Conservation (phyloP, 352 stramenopile species). For the Pythium diclinum region DNA sequence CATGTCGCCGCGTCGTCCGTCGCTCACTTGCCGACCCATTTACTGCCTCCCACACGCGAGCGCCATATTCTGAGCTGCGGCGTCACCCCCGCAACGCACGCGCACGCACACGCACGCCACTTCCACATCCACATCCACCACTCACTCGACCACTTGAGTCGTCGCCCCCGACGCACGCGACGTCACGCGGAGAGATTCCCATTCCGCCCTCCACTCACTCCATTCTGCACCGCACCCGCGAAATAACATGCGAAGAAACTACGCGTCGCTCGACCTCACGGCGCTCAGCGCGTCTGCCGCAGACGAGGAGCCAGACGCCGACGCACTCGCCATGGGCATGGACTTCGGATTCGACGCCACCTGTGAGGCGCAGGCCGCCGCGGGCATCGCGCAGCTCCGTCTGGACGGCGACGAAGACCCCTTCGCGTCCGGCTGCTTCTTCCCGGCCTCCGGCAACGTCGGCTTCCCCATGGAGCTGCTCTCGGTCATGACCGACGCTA, state of each 20-base stretch:
- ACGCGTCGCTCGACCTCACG: conserved; percentile 24
- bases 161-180: conserved; percentile 2
- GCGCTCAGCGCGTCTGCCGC: conserved; percentile 10
- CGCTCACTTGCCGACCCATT: conserved; percentile 5
- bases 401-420: conserved; percentile 15
- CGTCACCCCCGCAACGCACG: no score
- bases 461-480: conserved; percentile 24
- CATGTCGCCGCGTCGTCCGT: conserved; percentile 22
- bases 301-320: conserved; percentile 1
- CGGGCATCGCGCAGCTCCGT: conserved; percentile 17
- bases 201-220: not conserved
- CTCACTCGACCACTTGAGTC: not conserved
- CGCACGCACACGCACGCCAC: not conserved
- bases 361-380: not conserved
- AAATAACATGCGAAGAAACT: conserved; percentile 27
- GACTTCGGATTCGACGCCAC: conserved; percentile 6
- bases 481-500: not conserved
- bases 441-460: not conserved
- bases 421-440: not conserved
- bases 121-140: not conserved
- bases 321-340: not conserved
- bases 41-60: not conserved
- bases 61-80: not conserved
- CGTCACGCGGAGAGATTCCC: conserved; percentile 1
- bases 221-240: not conserved